A percentile compares a stretch with the other conserved stretches of the same genome.
These are phyloP conservation scores for Fusarium subtropicale DNA, from an alignment of 2,329 filamentous ascomycete genomes.

Conservation along the genomic window DNA sequence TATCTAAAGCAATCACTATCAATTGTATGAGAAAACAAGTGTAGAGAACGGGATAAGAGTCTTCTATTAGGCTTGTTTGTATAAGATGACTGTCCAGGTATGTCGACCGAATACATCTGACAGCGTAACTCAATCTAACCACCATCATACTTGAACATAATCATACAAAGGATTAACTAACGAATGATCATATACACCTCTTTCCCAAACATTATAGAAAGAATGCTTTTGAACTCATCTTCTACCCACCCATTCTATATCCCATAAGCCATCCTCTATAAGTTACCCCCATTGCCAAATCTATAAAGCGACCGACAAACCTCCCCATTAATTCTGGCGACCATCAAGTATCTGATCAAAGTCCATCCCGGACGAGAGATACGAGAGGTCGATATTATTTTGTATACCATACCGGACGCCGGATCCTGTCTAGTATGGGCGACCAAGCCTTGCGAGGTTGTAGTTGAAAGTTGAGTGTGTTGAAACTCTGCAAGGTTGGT, in stretches of 20 bases:
- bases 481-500: constrained; percentile 17
- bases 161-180: constrained; percentile 4
- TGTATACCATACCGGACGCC: constrained; percentile 20
- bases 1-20: too few species aligned
- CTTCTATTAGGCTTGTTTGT: background rate
- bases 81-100: background rate
- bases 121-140: constrained; percentile 1
- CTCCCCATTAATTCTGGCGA: background rate
- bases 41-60: background rate
- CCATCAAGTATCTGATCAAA: constrained; percentile 12
- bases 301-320: constrained; percentile 25
- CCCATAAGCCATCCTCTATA: constrained; percentile 11
- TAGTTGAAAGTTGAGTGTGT: background rate
- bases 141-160: constrained; percentile 8
- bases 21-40: background rate
- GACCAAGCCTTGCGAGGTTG: constrained; percentile 16
- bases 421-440: constrained; percentile 32
- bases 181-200: background rate
- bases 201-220: background rate
- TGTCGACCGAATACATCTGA: background rate
- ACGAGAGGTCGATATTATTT: constrained; percentile 1
- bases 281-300: constrained; percentile 4
- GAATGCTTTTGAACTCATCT: constrained; percentile 2
- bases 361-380: constrained; percentile 6
- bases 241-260: background rate